A percentile compares a stretch with the other conserved stretches of the same genome.
These are phyloP conservation scores for Mycena haematopus DNA, from an alignment of 768 basidiomycete genomes.

Conservation along the genomic window DNA sequence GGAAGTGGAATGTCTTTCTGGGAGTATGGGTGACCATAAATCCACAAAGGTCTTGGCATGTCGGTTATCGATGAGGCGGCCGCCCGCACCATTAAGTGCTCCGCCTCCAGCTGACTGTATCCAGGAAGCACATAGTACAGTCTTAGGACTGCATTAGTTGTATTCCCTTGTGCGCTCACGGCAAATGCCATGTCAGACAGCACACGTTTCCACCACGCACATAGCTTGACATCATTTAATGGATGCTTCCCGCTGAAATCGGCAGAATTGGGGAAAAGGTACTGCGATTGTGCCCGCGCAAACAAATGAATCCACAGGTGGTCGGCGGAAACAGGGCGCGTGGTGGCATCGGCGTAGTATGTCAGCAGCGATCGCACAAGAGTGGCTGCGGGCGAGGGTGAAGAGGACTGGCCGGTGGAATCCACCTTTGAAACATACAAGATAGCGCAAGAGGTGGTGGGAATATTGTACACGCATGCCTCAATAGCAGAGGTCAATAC, in stretches of 20 bases:
- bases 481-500: conserved; percentile 84
- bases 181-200: conserved; percentile 61
- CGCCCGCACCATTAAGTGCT: conserved; percentile 55
- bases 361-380: conserved; percentile 71
- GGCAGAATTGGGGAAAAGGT: conserved; percentile 90
- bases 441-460: conserved; percentile 70
- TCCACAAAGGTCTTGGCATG: conserved; percentile 52
- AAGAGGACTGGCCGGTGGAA: conserved; percentile 76
- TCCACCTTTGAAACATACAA: conserved; percentile 96
- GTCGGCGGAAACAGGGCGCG: conserved; percentile 61
- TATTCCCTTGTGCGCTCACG: conserved; percentile 38
- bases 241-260: conserved; percentile 74
- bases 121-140: conserved; percentile 77
- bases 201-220: conserved; percentile 92
- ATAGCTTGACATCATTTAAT: conserved; percentile 78
- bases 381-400: conserved; percentile 70
- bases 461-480: conserved; percentile 75
- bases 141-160: conserved; percentile 38
- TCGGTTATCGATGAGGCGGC: conserved; percentile 28
- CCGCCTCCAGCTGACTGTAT: conserved; percentile 70
- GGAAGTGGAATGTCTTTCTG: conserved; percentile 56
- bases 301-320: conserved; percentile 87
- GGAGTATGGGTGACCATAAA: conserved; percentile 82
- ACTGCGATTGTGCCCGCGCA: conserved; percentile 89
- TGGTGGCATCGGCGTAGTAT: conserved; percentile 68